Percentiles rank a stretch among this genome's conserved stretches.
These are phyloP conservation scores for Volvox africanus DNA, from an alignment of 139 green algal genomes.

Conservation along the genomic window DNA sequence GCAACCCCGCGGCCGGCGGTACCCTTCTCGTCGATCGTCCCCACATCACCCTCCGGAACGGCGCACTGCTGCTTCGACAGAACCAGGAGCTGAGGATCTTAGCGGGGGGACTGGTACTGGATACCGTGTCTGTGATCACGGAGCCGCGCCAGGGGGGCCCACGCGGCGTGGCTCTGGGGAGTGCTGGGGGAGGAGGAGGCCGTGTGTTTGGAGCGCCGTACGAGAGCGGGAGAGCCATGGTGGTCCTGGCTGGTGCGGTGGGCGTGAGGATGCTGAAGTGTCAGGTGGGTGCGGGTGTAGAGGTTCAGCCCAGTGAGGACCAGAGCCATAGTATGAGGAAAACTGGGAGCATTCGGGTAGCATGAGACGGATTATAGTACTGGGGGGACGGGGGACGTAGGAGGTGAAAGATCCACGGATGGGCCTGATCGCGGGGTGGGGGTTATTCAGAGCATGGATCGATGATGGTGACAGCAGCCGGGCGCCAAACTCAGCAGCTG, in stretches of 20 bases:
- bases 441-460: too few species aligned
- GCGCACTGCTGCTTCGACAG: neutral
- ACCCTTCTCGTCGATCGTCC: neutral
- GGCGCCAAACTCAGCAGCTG: too few species aligned
- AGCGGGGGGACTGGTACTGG: constrained; percentile 1
- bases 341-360: neutral
- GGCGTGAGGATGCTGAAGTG: neutral
- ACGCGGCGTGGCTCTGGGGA: neutral
- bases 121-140: neutral
- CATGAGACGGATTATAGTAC: too few species aligned
- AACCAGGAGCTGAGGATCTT: constrained; percentile 24
- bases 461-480: too few species aligned
- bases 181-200: neutral
- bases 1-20: neutral
- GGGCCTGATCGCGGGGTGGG: too few species aligned
- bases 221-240: constrained; percentile 10
- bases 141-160: neutral
- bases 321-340: neutral
- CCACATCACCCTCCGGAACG: constrained; percentile 34
- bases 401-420: too few species aligned
- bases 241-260: constrained; percentile 18
- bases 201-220: neutral
- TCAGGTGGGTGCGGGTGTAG: neutral
- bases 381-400: too few species aligned
- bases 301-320: neutral